A percentile compares a stretch with the other conserved stretches of the same genome.
These are phyloP conservation scores for Alternaria gansuensis DNA, from an alignment of 2,329 filamentous ascomycete genomes.

Conservation along the genomic window DNA sequence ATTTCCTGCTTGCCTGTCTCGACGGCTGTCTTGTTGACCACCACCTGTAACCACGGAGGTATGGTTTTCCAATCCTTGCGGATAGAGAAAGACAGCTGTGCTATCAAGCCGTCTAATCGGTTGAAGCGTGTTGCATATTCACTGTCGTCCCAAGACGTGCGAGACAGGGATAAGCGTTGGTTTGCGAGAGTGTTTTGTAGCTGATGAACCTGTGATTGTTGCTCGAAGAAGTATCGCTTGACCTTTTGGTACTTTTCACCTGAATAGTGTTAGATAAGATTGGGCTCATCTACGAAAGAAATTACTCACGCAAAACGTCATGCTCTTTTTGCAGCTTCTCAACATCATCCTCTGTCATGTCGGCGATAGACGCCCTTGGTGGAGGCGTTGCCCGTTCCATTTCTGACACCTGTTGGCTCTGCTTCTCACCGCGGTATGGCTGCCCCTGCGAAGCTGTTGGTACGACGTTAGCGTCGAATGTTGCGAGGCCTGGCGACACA, in stretches of 20 bases:
- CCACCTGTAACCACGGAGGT: conserved; percentile 79
- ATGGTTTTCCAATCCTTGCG: conserved; percentile 90
- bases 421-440: conserved; percentile 54
- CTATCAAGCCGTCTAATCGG: conserved; percentile 90
- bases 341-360: conserved; percentile 60
- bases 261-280: conserved; percentile 50
- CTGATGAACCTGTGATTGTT: conserved; percentile 87
- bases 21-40: conserved; percentile 85
- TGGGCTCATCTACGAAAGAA: neutral
- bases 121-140: conserved; percentile 92
- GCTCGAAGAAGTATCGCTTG: conserved; percentile 96
- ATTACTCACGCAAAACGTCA: conserved; percentile 59
- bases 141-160: conserved; percentile 92
- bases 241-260: conserved; percentile 98
- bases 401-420: conserved; percentile 42
- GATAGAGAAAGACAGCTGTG: conserved; percentile 94
- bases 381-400: conserved; percentile 58
- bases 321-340: conserved; percentile 60
- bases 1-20: conserved; percentile 94
- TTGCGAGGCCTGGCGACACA: conserved; percentile 51
- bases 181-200: conserved; percentile 97
- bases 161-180: conserved; percentile 91
- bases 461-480: conserved; percentile 58
- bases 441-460: conserved; percentile 57
- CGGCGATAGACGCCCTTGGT: conserved; percentile 51